Percentiles rank a stretch among this genome's conserved stretches.
phyloP scores from a whole-genome alignment of 768 basidiomycete species.

The Auricularia heimuer region DNA sequence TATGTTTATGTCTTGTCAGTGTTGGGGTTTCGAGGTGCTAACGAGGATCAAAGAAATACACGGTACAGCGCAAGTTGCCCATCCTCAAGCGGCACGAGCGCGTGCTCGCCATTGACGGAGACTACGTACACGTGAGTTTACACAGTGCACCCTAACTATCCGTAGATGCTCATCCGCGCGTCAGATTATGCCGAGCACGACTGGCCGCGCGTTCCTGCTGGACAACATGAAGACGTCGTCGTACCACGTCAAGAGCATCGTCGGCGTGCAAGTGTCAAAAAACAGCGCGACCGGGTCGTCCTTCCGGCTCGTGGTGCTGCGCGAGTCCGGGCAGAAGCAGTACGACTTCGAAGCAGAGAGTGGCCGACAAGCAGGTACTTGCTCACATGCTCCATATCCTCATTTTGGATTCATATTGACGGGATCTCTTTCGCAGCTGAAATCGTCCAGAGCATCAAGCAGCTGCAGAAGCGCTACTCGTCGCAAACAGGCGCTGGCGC shows the following conservation, averaged over 20 bases:
- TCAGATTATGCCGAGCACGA: constrained; percentile 82
- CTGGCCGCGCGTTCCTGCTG: constrained; percentile 55
- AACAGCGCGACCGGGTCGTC: constrained; percentile 53
- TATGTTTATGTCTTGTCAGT: constrained; percentile 17
- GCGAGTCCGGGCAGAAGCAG: constrained; percentile 69
- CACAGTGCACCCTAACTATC: too few relatives aligned
- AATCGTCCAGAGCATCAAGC: constrained; percentile 65
- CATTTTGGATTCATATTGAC: too few relatives aligned
- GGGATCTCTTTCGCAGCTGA: constrained; percentile 37
- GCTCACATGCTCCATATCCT: too few relatives aligned
- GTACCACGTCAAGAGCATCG: constrained; percentile 83
- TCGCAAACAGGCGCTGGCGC: not conserved
- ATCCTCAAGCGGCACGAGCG: constrained; percentile 91
- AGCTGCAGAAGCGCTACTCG: constrained; percentile 24
- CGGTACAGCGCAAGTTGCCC: constrained; percentile 87
- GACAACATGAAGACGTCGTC: constrained; percentile 86
- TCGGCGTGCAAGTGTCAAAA: constrained; percentile 71
- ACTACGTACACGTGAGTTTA: constrained; percentile 71
- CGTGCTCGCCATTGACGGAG: constrained; percentile 87
- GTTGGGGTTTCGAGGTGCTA: not conserved
- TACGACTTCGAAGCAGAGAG: constrained; percentile 97
- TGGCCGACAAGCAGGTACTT: constrained; percentile 49
- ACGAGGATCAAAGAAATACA: constrained; percentile 57
- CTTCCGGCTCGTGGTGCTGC: constrained; percentile 83
- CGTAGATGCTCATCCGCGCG: too few relatives aligned